Percentiles rank a stretch among this genome's conserved stretches.
phyloP scores from a whole-genome alignment of 441 rosid species.

The Jatropha multifida region DNA sequence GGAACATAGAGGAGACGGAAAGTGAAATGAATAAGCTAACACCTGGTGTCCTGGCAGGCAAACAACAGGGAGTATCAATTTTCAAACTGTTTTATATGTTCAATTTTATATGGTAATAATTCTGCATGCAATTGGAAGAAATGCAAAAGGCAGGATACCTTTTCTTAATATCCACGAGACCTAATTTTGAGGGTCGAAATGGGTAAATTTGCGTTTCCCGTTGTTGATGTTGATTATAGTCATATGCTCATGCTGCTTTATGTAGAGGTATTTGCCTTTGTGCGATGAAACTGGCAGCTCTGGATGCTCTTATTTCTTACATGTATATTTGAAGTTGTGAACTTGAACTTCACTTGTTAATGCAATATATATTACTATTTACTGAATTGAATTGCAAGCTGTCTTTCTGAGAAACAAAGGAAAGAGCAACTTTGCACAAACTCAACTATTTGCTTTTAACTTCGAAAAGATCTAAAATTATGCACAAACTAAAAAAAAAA shows the following conservation, averaged over 20 bases:
- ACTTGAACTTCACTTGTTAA: background rate
- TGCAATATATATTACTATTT: background rate
- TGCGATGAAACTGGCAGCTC: background rate
- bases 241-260: background rate
- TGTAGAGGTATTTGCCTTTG: background rate
- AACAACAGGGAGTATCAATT: background rate
- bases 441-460: too few species aligned
- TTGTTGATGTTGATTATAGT: background rate
- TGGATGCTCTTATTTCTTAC: slow-evolving; percentile 3
- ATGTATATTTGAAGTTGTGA: background rate
- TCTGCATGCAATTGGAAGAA: background rate
- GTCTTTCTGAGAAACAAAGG: too few species aligned
- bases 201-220: background rate
- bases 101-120: too few species aligned
- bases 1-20: slow-evolving; percentile 1
- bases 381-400: background rate
- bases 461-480: too few species aligned
- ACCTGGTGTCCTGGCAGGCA: background rate
- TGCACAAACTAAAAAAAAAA: too few species aligned
- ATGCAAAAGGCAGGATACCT: background rate
- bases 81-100: background rate
- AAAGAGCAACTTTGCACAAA: too few species aligned
- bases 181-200: background rate
- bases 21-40: background rate
- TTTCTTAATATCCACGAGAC: background rate